Percentiles rank a stretch among this genome's conserved stretches.
These are phyloP conservation scores for Amanita brunnescens DNA, from an alignment of 768 basidiomycete genomes.

Conservation along the genomic window DNA sequence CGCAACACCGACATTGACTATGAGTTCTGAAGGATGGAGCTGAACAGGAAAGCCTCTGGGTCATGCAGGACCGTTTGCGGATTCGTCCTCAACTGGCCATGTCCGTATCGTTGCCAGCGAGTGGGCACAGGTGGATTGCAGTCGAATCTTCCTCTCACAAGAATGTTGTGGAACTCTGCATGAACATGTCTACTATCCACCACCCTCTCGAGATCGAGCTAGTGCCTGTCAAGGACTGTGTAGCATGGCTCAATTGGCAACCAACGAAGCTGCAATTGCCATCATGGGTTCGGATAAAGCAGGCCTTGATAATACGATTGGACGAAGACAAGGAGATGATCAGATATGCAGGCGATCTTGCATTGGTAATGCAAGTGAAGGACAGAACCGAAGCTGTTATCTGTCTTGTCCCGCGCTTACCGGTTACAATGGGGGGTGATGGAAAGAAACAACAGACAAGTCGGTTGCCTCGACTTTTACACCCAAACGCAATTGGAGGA, in stretches of 20 bases:
- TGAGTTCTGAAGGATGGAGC: neutral
- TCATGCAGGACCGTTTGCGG: neutral
- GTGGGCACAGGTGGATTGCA: neutral
- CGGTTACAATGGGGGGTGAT: neutral
- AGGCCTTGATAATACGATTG: neutral
- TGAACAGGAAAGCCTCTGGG: neutral
- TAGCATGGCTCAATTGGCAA: neutral
- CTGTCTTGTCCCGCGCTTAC: neutral
- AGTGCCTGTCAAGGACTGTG: neutral
- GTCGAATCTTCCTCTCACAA: neutral
- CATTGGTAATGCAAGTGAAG: neutral
- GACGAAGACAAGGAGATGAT: neutral
- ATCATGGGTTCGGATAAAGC: neutral
- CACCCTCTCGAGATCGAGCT: neutral
- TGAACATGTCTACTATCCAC: neutral
- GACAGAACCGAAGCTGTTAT: neutral
- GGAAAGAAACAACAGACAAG: neutral
- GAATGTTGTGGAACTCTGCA: neutral
- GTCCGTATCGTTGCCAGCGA: neutral
- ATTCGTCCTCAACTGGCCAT: neutral
- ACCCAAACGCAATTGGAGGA: neutral
- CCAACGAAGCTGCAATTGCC: neutral
- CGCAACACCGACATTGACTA: neutral
- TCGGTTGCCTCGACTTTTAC: neutral
- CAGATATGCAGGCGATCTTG: neutral